phyloP scores from a whole-genome alignment of 108 stramenopile species.

The Chaetoceros tenuissimus region DNA sequence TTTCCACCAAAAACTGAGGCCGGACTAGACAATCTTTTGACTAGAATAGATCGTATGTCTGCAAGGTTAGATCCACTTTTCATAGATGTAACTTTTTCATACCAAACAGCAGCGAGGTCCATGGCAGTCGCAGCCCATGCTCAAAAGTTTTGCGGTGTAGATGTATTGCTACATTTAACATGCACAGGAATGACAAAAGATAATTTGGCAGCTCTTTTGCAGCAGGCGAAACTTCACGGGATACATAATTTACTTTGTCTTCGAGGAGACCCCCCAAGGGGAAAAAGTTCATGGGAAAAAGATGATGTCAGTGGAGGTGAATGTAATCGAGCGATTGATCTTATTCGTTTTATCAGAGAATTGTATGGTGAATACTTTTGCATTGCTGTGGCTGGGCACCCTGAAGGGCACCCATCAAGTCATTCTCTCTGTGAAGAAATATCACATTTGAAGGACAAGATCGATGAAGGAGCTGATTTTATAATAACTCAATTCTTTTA shows the following conservation, averaged over 20 bases:
- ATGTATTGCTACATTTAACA: slow-evolving; percentile 89
- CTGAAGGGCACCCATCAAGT: slow-evolving; percentile 88
- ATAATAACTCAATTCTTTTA: slow-evolving; percentile 97
- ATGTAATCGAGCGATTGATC: slow-evolving; percentile 79
- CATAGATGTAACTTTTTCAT: slow-evolving; percentile 91
- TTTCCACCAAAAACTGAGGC: slow-evolving; percentile 94
- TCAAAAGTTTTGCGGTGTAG: slow-evolving; percentile 78
- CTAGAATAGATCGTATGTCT: slow-evolving; percentile 92
- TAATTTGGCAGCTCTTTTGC: slow-evolving; percentile 31
- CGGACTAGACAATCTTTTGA: slow-evolving; percentile 88
- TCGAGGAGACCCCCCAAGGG: slow-evolving; percentile 91
- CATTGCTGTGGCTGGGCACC: slow-evolving; percentile 92
- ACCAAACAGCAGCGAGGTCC: slow-evolving; percentile 66
- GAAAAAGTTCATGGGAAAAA: slow-evolving; percentile 66
- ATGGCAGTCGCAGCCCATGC: slow-evolving; percentile 78
- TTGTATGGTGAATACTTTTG: slow-evolving; percentile 92
- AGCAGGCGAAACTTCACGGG: slow-evolving; percentile 53
- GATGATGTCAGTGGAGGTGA: slow-evolving; percentile 63
- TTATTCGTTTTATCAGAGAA: slow-evolving; percentile 82
- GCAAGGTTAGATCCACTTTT: slow-evolving; percentile 84
- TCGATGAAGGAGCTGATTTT: slow-evolving; percentile 93
- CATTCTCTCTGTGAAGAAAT: slow-evolving; percentile 57
- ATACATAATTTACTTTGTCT: slow-evolving; percentile 88
- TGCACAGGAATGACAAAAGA: slow-evolving; percentile 75
- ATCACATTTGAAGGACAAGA: slow-evolving; percentile 83